Conservation (phyloP, 805 yeast genomes). For the Metschnikowia bowlesiae region DNA sequence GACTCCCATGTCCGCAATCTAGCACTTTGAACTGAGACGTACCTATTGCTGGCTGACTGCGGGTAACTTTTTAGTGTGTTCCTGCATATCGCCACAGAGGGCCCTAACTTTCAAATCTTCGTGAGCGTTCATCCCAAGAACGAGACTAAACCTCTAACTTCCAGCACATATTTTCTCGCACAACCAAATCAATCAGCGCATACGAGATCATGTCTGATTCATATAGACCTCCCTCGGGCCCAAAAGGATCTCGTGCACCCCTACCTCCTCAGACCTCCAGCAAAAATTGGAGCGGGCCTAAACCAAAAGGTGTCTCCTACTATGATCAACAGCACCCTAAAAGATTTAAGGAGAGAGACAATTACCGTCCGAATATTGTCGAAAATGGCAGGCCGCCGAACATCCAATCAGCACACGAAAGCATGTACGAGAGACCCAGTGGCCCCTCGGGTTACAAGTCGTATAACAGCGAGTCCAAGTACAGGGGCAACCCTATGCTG, state of each 20-base stretch:
- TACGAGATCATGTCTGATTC: slow-evolving; percentile 15
- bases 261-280: slow-evolving; percentile 9
- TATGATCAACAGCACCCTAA: slow-evolving; percentile 9
- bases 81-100: not conserved
- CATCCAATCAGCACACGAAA: not conserved
- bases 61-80: not conserved
- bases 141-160: not conserved
- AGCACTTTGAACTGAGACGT: not conserved
- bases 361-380: slow-evolving; percentile 11
- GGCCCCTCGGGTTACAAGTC: slow-evolving; percentile 13
- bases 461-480: not conserved
- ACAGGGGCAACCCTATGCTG: not conserved
- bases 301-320: slow-evolving; percentile 4
- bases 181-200: not conserved
- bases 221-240: slow-evolving; percentile 19
- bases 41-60: not conserved
- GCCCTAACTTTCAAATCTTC: slow-evolving; percentile 5
- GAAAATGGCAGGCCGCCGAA: slow-evolving; percentile 1
- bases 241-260: slow-evolving; percentile 15
- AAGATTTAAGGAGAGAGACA: slow-evolving; percentile 15
- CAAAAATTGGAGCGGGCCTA: slow-evolving; percentile 10
- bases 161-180: not conserved
- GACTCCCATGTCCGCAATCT: not conserved
- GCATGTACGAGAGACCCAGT: slow-evolving; percentile 10
- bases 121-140: not conserved